Base-by-base conservation (phyloP, 176 grass and related monocot genomes). In the Phyllostachys edulis region DNA sequence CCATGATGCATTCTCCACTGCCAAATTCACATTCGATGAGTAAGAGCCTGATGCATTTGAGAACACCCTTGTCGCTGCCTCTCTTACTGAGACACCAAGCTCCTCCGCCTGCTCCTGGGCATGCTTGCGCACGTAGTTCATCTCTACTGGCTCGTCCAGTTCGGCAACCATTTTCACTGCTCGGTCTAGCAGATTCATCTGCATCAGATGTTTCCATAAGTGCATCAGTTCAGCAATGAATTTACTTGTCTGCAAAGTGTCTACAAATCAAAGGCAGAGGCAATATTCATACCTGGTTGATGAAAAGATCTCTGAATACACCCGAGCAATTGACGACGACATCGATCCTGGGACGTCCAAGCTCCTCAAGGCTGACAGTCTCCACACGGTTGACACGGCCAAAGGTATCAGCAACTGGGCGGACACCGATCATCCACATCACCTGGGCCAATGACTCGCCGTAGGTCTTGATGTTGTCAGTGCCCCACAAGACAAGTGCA, bases 401-500 rank as follows among this genome's bases (percentile, higher is more conserved):
- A 27, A 99, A 90, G 50, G 93, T 87, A 81, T 99, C 96, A 4
- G 91, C 90, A 1, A 99, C 14, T 16, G 96, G 96, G 45, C 78
- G 84, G 41, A 95, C 96, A 26, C 96, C 96, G 21, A 99, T 83
- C 96, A 99, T 99, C 93, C 96, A 99, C 56, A 99, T 23, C 67
- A 99, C 96, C 85, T 99, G 96, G 60, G 77, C 96, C 52, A 99
- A 79, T 18, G 96, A 99, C 73, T 99, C 96, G 9, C 96, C 96
- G 6, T 99, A 99, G 41, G 96, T 99, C 88, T 99, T 99, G 86
- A 99, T 99, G 87, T 99, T 99, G 51, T 99, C 96, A 1, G 96
- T 99, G 20, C 96, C 96, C 96, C 96, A 99, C 66, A 96, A 81
- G n/a, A 99, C 96, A 45, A 99, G 96, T n/a, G 96, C 96, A 54